Evolutionary conservation across 495 filamentous ascomycete genomes (phyloP).

Genomic region (Talaromyces liani): DNA sequence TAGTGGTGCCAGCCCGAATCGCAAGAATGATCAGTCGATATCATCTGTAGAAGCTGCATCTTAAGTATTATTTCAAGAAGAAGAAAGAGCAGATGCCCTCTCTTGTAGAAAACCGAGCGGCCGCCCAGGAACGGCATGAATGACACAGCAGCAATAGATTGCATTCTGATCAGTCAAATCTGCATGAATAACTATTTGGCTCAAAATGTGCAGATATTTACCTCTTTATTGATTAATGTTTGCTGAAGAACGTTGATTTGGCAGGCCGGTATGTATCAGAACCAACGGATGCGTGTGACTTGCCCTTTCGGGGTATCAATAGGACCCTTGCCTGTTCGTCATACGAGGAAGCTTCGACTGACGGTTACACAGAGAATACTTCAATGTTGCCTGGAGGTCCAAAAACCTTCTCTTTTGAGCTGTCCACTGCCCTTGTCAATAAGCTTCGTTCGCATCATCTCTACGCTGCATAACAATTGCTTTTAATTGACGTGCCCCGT

Average conservation of each 20-base stretch:
- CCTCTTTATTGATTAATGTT: background rate
- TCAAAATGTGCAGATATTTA: background rate
- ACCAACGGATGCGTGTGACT: conserved; percentile 1
- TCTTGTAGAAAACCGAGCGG: background rate
- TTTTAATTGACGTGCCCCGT: background rate
- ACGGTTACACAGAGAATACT: background rate
- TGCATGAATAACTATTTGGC: background rate
- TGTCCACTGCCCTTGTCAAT: background rate
- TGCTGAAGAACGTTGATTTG: conserved; percentile 1
- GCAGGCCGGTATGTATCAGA: background rate
- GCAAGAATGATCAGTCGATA: background rate
- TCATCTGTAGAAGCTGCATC: background rate
- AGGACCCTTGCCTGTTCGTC: background rate
- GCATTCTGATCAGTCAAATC: background rate
- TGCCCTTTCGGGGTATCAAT: conserved; percentile 4
- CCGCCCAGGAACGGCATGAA: background rate
- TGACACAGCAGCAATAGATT: background rate
- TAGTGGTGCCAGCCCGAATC: background rate
- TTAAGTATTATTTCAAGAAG: background rate
- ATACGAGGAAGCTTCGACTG: background rate
- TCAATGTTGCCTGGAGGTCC: background rate
- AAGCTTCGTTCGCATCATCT: background rate
- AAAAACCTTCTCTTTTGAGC: background rate
- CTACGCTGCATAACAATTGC: background rate
- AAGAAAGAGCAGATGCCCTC: background rate